These are phyloP conservation scores for Emergomyces pasteurianus DNA, from an alignment of 2,329 filamentous ascomycete genomes.

Conservation along the genomic window DNA sequence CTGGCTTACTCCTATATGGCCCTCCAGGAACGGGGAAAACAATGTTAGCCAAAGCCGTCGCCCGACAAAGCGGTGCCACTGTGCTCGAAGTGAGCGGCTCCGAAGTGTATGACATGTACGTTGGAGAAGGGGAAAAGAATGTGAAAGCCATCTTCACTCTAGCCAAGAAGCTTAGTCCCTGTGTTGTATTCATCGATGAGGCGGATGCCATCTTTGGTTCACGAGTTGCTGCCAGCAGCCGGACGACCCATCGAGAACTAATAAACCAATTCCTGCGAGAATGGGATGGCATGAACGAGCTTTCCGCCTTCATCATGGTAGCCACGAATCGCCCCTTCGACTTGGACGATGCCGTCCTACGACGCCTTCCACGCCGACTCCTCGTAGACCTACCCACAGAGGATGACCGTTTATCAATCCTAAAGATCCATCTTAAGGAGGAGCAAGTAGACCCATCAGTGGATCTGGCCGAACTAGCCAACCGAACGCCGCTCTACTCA, in stretches of 20 bases:
- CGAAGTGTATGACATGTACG: constrained; percentile 90
- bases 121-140: constrained; percentile 94
- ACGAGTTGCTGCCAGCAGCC: constrained; percentile 49
- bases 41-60: constrained; percentile 51
- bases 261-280: constrained; percentile 96
- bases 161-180: constrained; percentile 80
- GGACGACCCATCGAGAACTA: constrained; percentile 68
- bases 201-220: constrained; percentile 84
- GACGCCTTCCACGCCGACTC: constrained; percentile 38
- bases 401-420: constrained; percentile 34
- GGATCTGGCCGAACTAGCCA: constrained; percentile 32
- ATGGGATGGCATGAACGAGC: constrained; percentile 83
- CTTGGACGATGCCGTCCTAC: constrained; percentile 53
- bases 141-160: constrained; percentile 83
- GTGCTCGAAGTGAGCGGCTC: constrained; percentile 78
- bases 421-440: constrained; percentile 39
- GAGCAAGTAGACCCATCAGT: constrained; percentile 33
- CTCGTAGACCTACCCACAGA: constrained; percentile 38
- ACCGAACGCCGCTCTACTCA: constrained; percentile 37
- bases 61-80: constrained; percentile 53
- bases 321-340: constrained; percentile 94
- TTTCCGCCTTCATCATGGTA: constrained; percentile 92
- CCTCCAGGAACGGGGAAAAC: constrained; percentile 61
- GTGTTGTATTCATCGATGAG: constrained; percentile 94
- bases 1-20: constrained; percentile 77